Evolutionary conservation across 768 basidiomycete genomes (phyloP).

Genomic region (Hydnum rufescens): DNA sequence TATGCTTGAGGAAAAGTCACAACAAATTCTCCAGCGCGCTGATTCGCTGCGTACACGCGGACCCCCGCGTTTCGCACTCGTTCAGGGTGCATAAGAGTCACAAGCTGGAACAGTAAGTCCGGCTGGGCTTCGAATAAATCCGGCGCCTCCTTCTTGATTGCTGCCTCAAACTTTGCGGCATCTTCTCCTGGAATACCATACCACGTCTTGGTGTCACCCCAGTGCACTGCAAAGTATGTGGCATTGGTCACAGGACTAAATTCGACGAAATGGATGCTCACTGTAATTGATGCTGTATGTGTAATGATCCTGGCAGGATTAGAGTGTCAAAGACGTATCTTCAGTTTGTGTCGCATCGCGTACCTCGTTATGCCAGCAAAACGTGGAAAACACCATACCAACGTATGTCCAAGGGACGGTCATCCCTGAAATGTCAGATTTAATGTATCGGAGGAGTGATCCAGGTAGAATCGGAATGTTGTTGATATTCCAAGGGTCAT

Average conservation of each 20-base stretch:
- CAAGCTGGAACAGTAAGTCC: slow-evolving; percentile 88
- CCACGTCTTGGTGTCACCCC: slow-evolving; percentile 99
- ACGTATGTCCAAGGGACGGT: slow-evolving; percentile 99
- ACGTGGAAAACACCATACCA: slow-evolving; percentile 97
- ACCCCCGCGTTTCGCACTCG: slow-evolving; percentile 75
- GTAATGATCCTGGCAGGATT: slow-evolving; percentile 62
- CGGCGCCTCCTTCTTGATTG: slow-evolving; percentile 86
- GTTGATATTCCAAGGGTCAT: slow-evolving; percentile 94
- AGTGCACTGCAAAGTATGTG: slow-evolving; percentile 48
- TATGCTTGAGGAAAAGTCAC: slow-evolving; percentile 96
- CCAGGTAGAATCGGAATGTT: slow-evolving; percentile 88
- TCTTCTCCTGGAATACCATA: slow-evolving; percentile 95
- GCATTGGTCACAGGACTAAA: neutral
- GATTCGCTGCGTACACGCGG: slow-evolving; percentile 83
- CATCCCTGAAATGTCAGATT: slow-evolving; percentile 98
- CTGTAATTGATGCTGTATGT: slow-evolving; percentile 92
- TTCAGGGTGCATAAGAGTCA: slow-evolving; percentile 92
- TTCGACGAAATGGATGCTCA: slow-evolving; percentile 22
- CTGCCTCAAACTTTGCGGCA: slow-evolving; percentile 89
- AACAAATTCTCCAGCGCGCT: slow-evolving; percentile 92
- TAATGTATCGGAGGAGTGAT: slow-evolving; percentile 89
- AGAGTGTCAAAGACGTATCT: neutral
- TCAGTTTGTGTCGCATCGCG: slow-evolving; percentile 8
- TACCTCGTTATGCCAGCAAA: slow-evolving; percentile 99
- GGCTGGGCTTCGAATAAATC: slow-evolving; percentile 97